Conservation (phyloP, 495 filamentous ascomycete genomes). For the Xylaria castorea region DNA sequence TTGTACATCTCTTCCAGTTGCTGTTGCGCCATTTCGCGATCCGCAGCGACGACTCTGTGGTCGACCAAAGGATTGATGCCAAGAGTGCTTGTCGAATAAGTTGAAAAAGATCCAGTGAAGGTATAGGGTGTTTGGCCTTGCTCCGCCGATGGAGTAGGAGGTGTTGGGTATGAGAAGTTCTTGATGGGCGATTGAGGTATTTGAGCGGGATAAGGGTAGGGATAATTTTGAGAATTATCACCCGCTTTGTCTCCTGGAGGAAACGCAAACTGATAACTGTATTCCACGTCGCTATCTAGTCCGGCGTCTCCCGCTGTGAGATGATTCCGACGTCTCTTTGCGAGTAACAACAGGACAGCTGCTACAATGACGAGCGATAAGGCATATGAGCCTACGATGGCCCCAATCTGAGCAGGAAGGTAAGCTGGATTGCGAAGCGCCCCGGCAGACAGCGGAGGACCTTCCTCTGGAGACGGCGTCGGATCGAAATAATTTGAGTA, state of each 20-base stretch:
- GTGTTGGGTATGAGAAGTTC: constrained; percentile 58
- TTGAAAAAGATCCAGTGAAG: constrained; percentile 44
- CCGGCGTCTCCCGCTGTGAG: constrained; percentile 44
- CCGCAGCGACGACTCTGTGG: constrained; percentile 72
- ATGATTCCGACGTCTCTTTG: constrained; percentile 51
- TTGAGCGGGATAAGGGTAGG: constrained; percentile 38
- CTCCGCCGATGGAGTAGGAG: constrained; percentile 52
- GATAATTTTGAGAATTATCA: constrained; percentile 26
- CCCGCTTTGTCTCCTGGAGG: constrained; percentile 38
- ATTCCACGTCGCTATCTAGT: constrained; percentile 30
- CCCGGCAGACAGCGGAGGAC: constrained; percentile 59
- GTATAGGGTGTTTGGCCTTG: constrained; percentile 58
- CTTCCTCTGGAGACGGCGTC: constrained; percentile 64
- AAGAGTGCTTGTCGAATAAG: constrained; percentile 52
- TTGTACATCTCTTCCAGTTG: constrained; percentile 91
- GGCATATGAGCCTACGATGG: constrained; percentile 80
- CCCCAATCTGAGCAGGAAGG: constrained; percentile 77
- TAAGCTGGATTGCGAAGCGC: constrained; percentile 64
- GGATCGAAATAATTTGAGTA: constrained; percentile 61
- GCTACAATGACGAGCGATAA: constrained; percentile 73
- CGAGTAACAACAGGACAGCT: constrained; percentile 63
- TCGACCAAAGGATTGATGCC: constrained; percentile 64
- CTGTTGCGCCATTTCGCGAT: constrained; percentile 73
- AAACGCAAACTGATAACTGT: constrained; percentile 44
- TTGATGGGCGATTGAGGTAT: constrained; percentile 44